Percentiles rank a stretch among this genome's conserved stretches.
phyloP scores from a whole-genome alignment of 2,329 filamentous ascomycete genomes.

The Spiromastix sp. region DNA sequence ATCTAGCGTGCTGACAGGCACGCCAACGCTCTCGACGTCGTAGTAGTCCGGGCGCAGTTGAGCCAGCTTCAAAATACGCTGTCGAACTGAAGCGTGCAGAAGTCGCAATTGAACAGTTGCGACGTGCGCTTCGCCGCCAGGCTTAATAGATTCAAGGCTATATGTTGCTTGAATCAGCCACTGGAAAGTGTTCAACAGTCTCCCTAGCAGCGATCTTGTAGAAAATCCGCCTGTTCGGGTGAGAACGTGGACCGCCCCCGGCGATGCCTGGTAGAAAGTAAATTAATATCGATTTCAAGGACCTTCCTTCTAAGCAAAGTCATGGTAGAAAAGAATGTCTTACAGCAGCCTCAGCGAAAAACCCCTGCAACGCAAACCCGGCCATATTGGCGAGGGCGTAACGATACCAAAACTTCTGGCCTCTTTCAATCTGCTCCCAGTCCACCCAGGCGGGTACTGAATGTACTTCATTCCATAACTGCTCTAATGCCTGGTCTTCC shows the following conservation, averaged over 20 bases:
- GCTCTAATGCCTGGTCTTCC: conserved; percentile 44
- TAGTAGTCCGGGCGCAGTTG: conserved; percentile 52
- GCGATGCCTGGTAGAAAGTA: too few species aligned
- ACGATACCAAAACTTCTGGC: conserved; percentile 67
- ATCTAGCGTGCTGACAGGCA: conserved; percentile 68
- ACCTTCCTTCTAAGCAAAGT: too few species aligned
- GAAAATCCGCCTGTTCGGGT: conserved; percentile 65
- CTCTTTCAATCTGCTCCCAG: conserved; percentile 63
- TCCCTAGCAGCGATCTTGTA: conserved; percentile 53
- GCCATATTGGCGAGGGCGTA: too few species aligned
- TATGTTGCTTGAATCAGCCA: conserved; percentile 62
- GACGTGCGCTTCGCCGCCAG: conserved; percentile 55
- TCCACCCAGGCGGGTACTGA: conserved; percentile 65
- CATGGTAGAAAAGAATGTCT: too few species aligned
- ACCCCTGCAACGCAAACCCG: too few species aligned
- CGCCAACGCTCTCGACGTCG: conserved; percentile 46
- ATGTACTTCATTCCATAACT: conserved; percentile 58
- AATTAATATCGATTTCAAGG: too few species aligned
- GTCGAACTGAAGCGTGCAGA: conserved; percentile 57
- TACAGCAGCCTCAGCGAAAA: too few species aligned
- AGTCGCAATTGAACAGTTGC: conserved; percentile 59
- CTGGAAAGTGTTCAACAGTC: conserved; percentile 64
- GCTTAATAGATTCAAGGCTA: conserved; percentile 54
- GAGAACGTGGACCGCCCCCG: too few species aligned
- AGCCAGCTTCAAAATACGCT: conserved; percentile 52